A percentile compares a stretch with the other conserved stretches of the same genome.
These are phyloP conservation scores for Podaxis rugospora DNA, from an alignment of 768 basidiomycete species.

Conservation along the genomic window DNA sequence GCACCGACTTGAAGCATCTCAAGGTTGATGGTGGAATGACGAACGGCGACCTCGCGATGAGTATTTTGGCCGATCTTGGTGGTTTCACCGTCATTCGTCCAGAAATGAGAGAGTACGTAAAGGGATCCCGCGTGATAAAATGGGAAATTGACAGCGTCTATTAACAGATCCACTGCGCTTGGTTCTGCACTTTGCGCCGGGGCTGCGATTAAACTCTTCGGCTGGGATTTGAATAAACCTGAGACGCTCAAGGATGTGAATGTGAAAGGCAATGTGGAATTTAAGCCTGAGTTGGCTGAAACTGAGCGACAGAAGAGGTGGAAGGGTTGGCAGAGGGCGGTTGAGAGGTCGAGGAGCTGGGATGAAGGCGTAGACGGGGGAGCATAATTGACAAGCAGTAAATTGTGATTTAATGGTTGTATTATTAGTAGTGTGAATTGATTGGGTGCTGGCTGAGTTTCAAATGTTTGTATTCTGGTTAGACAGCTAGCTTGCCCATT, in stretches of 20 bases:
- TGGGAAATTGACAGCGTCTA: not conserved
- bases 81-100: constrained; percentile 91
- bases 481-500: not conserved
- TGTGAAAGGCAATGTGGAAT: constrained; percentile 71
- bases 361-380: constrained; percentile 45
- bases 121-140: not conserved
- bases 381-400: not conserved
- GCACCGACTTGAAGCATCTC: constrained; percentile 71
- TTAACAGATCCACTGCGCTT: constrained; percentile 83
- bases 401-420: not conserved
- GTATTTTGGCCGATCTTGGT: constrained; percentile 81
- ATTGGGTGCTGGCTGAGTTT: constrained; percentile 9
- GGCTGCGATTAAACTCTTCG: constrained; percentile 80
- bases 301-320: constrained; percentile 60
- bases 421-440: constrained; percentile 5
- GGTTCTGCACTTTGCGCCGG: constrained; percentile 94
- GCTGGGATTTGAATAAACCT: constrained; percentile 86
- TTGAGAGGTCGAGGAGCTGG: constrained; percentile 83
- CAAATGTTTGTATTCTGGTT: constrained; percentile 5
- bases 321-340: constrained; percentile 84
- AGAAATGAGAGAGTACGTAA: constrained; percentile 90
- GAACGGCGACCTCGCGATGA: constrained; percentile 87
- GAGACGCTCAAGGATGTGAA: constrained; percentile 86
- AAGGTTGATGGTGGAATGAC: constrained; percentile 99
- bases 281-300: constrained; percentile 53